These are phyloP conservation scores for Clarkia xantiana DNA, from an alignment of 345 rosid species.

Conservation along the genomic window DNA sequence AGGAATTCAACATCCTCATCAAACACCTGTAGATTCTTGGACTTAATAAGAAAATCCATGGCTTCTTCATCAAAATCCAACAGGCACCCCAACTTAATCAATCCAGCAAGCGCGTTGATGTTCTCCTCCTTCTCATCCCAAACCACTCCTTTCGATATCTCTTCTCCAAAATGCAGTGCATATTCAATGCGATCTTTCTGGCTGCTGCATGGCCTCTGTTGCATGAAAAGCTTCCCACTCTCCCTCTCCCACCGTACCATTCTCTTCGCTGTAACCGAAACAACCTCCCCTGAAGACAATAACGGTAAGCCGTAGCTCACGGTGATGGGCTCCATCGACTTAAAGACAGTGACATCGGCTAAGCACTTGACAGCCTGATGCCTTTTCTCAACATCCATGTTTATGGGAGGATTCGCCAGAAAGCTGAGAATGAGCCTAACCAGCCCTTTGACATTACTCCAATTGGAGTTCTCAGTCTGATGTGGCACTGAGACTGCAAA, in stretches of 20 bases:
- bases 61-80: slow-evolving; percentile 37
- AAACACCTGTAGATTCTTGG: slow-evolving; percentile 36
- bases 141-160: slow-evolving; percentile 35
- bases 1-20: slow-evolving; percentile 37
- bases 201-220: slow-evolving; percentile 24
- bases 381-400: slow-evolving; percentile 34
- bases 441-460: slow-evolving; percentile 22
- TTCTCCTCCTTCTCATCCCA: slow-evolving; percentile 44
- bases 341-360: slow-evolving; percentile 17
- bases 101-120: slow-evolving; percentile 26
- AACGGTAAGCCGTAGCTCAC: slow-evolving; percentile 19
- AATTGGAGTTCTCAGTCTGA: slow-evolving; percentile 13
- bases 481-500: slow-evolving; percentile 7
- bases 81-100: slow-evolving; percentile 42
- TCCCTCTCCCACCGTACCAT: slow-evolving; percentile 48
- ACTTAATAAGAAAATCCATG: slow-evolving; percentile 33
- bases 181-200: slow-evolving; percentile 24
- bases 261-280: slow-evolving; percentile 12
- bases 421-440: slow-evolving; percentile 48
- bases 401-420: slow-evolving; percentile 31
- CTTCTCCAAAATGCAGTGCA: slow-evolving; percentile 39
- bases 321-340: slow-evolving; percentile 23
- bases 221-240: slow-evolving; percentile 22
- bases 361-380: slow-evolving; percentile 28
- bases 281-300: slow-evolving; percentile 24